These are phyloP conservation scores for Xerocomellus dryophilus DNA, from an alignment of 768 basidiomycete genomes.

Conservation along the genomic window DNA sequence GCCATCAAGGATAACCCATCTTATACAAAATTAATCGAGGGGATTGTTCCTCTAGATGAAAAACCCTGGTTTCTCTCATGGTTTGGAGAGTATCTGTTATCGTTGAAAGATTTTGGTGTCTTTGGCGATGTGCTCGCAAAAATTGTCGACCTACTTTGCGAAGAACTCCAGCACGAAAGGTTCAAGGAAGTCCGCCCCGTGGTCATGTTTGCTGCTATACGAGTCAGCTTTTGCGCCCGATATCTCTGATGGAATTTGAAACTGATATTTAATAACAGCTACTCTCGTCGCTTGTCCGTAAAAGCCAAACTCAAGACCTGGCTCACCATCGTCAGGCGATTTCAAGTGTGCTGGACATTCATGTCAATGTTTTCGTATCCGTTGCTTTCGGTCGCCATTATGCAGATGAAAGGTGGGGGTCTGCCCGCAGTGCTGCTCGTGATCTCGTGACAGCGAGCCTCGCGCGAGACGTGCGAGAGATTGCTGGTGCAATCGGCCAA, in stretches of 20 bases:
- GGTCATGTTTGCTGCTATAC: conserved; percentile 57
- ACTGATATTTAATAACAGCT: conserved; percentile 27
- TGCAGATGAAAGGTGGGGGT: conserved; percentile 40
- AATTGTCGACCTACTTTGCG: conserved; percentile 70
- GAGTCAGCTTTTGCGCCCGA: conserved; percentile 45
- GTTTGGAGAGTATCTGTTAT: conserved; percentile 62
- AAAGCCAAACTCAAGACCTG: conserved; percentile 29
- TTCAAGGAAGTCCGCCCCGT: conserved; percentile 57
- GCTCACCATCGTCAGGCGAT: conserved; percentile 30
- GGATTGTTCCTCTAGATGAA: conserved; percentile 30
- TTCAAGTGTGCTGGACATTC: conserved; percentile 46
- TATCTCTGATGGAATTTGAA: neutral
- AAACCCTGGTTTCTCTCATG: conserved; percentile 55
- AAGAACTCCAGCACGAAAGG: conserved; percentile 76
- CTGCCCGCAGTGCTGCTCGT: conserved; percentile 40
- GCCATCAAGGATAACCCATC: conserved; percentile 75
- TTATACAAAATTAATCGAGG: conserved; percentile 47
- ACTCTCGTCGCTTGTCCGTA: conserved; percentile 33
- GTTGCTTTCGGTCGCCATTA: conserved; percentile 44
- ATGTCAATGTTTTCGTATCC: conserved; percentile 44
- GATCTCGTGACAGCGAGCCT: conserved; percentile 38
- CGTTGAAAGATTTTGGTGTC: conserved; percentile 45
- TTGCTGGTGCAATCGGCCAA: conserved; percentile 31
- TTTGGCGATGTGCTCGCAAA: conserved; percentile 72
- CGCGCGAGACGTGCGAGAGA: conserved; percentile 32